Evolutionary conservation across 225 moss, liverwort and hornwort species (phyloP).

Genomic region (Marchantia paleacea): DNA sequence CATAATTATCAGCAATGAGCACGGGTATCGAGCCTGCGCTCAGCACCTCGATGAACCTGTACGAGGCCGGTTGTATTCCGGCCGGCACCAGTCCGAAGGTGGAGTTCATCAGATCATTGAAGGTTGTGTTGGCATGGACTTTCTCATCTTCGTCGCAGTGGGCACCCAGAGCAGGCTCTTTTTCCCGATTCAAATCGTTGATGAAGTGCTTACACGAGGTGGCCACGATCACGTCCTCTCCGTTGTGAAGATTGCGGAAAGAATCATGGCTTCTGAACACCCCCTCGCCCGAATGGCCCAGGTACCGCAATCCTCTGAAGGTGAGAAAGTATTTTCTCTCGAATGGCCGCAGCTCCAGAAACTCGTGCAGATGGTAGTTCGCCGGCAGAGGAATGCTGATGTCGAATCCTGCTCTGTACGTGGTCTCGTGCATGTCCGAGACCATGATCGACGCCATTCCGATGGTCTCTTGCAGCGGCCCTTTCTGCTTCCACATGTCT

Average conservation of each 20-base stretch:
- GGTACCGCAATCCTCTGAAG: constrained; percentile 63
- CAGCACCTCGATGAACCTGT: constrained; percentile 42
- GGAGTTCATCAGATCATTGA: constrained; percentile 36
- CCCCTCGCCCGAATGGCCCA: constrained; percentile 48
- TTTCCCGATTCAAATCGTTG: constrained; percentile 28
- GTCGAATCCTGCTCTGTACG: constrained; percentile 66
- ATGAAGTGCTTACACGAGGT: constrained; percentile 35
- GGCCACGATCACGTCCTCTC: constrained; percentile 51
- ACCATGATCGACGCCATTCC: constrained; percentile 61
- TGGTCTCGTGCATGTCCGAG: constrained; percentile 60
- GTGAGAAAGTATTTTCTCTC: constrained; percentile 62
- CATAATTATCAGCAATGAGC: constrained; percentile 44
- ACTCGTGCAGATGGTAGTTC: constrained; percentile 11
- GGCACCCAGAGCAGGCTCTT: constrained; percentile 27
- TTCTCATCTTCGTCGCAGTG: constrained; percentile 42
- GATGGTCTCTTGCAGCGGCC: constrained; percentile 51
- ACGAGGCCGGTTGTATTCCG: constrained; percentile 32
- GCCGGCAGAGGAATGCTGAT: constrained; percentile 73
- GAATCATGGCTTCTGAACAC: constrained; percentile 48
- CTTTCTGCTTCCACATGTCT: constrained; percentile 62
- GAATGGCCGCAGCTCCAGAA: constrained; percentile 33
- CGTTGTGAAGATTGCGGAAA: constrained; percentile 71
- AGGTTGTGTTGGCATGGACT: constrained; percentile 22
- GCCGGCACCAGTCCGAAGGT: constrained; percentile 44
- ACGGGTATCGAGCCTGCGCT: constrained; percentile 48